phyloP scores from a whole-genome alignment of 192 early-diverging fungal species.

The Coemansia sp. region DNA sequence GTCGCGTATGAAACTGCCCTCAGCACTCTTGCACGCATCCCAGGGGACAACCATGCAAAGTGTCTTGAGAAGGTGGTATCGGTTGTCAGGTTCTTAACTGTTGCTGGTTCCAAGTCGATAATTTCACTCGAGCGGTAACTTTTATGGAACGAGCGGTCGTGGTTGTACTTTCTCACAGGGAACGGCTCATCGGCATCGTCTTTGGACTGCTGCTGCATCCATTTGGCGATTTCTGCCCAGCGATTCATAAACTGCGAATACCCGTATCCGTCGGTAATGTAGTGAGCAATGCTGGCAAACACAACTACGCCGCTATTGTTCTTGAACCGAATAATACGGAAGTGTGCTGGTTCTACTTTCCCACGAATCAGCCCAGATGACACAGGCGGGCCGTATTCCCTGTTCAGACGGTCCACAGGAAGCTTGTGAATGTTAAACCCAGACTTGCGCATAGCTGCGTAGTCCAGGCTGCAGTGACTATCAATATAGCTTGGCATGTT shows the following conservation, averaged over 20 bases:
- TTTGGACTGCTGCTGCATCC: background rate
- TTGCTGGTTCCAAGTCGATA: background rate
- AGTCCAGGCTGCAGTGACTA: slow-evolving; percentile 12
- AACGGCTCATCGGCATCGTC: background rate
- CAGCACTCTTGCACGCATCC: background rate
- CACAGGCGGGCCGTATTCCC: background rate
- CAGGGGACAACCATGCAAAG: slow-evolving; percentile 21
- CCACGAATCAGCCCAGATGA: background rate
- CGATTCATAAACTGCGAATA: slow-evolving; percentile 22
- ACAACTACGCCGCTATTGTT: slow-evolving; percentile 30
- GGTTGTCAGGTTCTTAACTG: background rate
- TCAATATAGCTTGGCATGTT: slow-evolving; percentile 32
- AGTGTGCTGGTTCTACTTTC: background rate
- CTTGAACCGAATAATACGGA: slow-evolving; percentile 11
- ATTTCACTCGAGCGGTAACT: background rate
- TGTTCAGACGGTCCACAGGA: background rate
- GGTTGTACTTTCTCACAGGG: background rate
- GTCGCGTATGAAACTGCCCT: background rate
- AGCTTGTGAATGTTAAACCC: slow-evolving; percentile 8
- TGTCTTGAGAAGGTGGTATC: background rate
- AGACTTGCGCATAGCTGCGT: background rate
- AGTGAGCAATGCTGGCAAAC: slow-evolving; percentile 23
- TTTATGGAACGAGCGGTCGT: background rate
- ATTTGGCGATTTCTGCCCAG: slow-evolving; percentile 14
- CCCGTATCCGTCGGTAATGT: slow-evolving; percentile 18